Conservation (phyloP, 768 basidiomycete genomes). For the Lentinula raphanica region DNA sequence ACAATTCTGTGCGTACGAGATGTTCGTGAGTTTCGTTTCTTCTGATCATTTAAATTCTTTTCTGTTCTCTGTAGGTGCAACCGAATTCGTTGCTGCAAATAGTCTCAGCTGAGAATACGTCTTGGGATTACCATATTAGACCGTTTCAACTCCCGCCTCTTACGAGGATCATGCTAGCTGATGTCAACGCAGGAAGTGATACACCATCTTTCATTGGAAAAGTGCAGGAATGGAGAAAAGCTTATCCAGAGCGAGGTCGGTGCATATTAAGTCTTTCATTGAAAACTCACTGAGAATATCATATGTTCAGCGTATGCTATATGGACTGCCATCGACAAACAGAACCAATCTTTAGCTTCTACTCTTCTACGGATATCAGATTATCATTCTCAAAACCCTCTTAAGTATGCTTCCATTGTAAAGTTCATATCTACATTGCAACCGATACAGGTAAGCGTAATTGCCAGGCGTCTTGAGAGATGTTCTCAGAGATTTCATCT, state of each 20-base stretch:
- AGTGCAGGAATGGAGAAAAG: conserved; percentile 85
- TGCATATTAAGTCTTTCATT: not conserved
- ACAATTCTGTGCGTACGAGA: conserved; percentile 36
- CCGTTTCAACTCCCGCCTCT: conserved; percentile 81
- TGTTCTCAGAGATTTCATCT: not conserved
- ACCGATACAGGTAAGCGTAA: conserved; percentile 42
- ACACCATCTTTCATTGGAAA: conserved; percentile 91
- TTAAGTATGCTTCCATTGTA: conserved; percentile 50
- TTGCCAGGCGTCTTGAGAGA: not conserved
- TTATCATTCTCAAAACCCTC: conserved; percentile 41
- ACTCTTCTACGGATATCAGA: conserved; percentile 48
- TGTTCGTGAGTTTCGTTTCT: conserved; percentile 4
- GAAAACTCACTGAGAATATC: not conserved
- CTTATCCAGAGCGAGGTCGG: conserved; percentile 52
- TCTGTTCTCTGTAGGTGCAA: conserved; percentile 11
- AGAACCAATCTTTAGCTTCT: conserved; percentile 55
- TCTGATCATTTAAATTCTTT: not conserved
- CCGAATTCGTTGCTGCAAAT: conserved; percentile 37
- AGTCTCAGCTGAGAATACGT: conserved; percentile 57
- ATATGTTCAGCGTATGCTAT: conserved; percentile 46
- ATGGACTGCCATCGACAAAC: conserved; percentile 59
- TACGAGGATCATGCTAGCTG: conserved; percentile 83
- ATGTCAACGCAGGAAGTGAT: conserved; percentile 94
- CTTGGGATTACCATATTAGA: conserved; percentile 69
- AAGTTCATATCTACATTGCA: conserved; percentile 60